phyloP scores from a whole-genome alignment of 1,284 basidiomycete species.

The Microbotryomycetes sp. region DNA sequence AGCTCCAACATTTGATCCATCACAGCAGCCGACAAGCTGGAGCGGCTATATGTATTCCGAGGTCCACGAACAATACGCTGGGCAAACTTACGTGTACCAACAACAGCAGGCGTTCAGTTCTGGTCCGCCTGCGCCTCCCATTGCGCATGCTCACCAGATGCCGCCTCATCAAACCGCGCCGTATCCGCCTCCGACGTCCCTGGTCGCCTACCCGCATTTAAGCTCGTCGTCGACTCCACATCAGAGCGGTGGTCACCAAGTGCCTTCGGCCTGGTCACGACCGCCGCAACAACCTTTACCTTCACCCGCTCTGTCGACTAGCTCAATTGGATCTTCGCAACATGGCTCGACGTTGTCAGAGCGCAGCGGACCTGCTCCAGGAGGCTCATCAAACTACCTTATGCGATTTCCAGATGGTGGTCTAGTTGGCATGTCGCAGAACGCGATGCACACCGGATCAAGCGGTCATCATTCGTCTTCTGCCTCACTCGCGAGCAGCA shows the following conservation, averaged over 20 bases:
- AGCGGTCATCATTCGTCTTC: neutral
- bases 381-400: conserved; percentile 13
- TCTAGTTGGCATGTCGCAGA: conserved; percentile 7
- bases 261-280: neutral
- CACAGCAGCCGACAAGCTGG: conserved; percentile 10
- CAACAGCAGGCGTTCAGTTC: conserved; percentile 4
- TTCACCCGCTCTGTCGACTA: conserved; percentile 22
- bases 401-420: conserved; percentile 32
- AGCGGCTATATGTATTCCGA: conserved; percentile 4
- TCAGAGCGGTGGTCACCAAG: neutral
- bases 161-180: neutral
- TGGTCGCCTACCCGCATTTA: neutral
- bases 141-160: neutral
- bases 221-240: neutral
- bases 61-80: conserved; percentile 2
- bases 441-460: conserved; percentile 3
- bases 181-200: neutral
- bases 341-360: neutral
- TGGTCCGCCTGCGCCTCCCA: neutral
- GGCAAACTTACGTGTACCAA: neutral
- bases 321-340: conserved; percentile 8
- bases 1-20: conserved; percentile 28
- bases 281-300: conserved; percentile 9
- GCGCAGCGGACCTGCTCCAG: neutral
- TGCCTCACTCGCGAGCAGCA: neutral